These are phyloP conservation scores for Aspergillus puulaauensis DNA, from an alignment of 2,329 filamentous ascomycete species.

Conservation along the genomic window DNA sequence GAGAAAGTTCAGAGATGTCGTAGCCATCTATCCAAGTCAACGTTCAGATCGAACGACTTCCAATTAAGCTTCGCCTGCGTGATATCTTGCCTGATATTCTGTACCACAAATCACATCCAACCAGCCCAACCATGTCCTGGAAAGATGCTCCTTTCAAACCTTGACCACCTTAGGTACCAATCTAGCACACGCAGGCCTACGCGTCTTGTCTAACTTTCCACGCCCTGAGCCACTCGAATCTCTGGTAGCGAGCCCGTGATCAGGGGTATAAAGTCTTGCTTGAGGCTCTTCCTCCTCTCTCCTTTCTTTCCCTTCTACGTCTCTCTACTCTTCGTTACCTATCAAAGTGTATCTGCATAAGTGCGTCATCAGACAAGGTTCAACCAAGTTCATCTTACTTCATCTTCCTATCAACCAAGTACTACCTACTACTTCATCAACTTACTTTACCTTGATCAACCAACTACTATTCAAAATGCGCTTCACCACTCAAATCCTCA, in stretches of 20 bases:
- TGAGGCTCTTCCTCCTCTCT: not conserved
- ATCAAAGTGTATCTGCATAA: not conserved
- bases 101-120: too few relatives aligned
- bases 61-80: too few relatives aligned
- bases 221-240: not conserved
- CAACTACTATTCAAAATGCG: not conserved
- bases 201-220: too few relatives aligned
- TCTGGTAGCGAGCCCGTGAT: not conserved
- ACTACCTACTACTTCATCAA: not conserved
- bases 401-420: not conserved
- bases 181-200: too few relatives aligned
- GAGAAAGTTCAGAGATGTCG: too few relatives aligned
- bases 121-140: too few relatives aligned
- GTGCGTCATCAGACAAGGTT: not conserved
- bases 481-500: not conserved
- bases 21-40: too few relatives aligned
- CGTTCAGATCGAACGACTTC: too few relatives aligned
- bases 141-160: too few relatives aligned
- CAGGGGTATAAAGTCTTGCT: not conserved
- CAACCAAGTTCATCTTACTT: not conserved
- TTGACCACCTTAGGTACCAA: too few relatives aligned
- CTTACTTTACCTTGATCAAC: not conserved
- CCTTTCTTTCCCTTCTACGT: not conserved
- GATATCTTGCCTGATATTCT: too few relatives aligned
- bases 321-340: not conserved